Evolutionary conservation across 257 asterid species (phyloP), one percentile per base, ranked within the genome.

Genomic region (Gentiana dahurica): DNA sequence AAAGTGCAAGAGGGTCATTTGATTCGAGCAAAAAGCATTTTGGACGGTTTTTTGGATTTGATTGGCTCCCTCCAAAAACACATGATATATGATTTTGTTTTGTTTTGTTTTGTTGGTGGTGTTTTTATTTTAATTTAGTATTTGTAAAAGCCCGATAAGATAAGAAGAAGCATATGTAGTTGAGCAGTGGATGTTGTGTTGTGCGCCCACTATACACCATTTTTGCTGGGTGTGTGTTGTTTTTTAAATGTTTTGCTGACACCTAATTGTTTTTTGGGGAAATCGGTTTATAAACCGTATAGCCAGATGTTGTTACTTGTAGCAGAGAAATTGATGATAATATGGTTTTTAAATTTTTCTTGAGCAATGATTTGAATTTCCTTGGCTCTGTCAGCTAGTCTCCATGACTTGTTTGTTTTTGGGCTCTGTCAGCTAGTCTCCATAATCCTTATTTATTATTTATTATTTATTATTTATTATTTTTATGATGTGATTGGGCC

Each of bases 121-220:
- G 24, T 24, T 24, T 24, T 24, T 24, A 24, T 24, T 24, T 24
- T 24, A 24, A 24, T 24, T 24, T 24, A 41, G 46, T 41, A 41
- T 41, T 41, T 41, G 24, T 24, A 41, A 41, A 41, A 4, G 46
- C 46, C 6, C 46, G 24, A 24, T 24, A 24, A 41, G 24, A 24
- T 24, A 24, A 41, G 46, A 6, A 41, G 10, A 41, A 41, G 1
- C 46, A 41, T 10, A 41, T 10, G 36, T 60, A 57, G 54, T 51
- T 39, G 59, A 55, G 67, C 53, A 70, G 70, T 70, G 78, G 79
- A 62, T 75, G 84, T 78, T 85, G 84, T 87, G 77, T 68, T 75
- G 24, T 60, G 66, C 36, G 68, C 67, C 61, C 55, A 69, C 76
- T 44, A 52, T 62, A 65, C 15, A 34, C 59, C 58, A 67, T 68